Evolutionary conservation across 2,329 filamentous ascomycete genomes (phyloP), one percentile per base, ranked within the genome.

Genomic region (Fusarium sp.): DNA sequence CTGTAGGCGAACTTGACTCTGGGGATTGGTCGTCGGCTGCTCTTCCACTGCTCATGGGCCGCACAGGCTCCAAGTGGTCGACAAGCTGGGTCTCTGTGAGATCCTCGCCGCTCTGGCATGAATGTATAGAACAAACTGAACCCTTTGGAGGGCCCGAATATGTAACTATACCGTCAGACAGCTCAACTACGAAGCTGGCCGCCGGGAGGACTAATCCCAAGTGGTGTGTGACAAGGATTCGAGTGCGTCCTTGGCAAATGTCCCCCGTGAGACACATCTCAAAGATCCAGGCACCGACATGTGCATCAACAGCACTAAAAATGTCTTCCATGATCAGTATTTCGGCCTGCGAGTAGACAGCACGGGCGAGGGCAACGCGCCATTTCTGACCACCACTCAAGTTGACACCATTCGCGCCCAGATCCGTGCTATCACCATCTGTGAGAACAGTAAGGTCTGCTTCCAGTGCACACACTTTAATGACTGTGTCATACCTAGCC

Each of bases 371-470:
- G 0, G 93, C 94, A 30, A 96, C 88, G 58, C 94, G 89, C 92
- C 93, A 95, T 78, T 93, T 91, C 81, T 97, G 94, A 0, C 94
- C 94, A 71, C 94, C 94, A 72, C 92, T 94, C 10, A 97, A 84
- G 76, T 95, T 95, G 77, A 96, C 93, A 6, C 94, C 94, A 70
- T 95, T 95, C 1, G 93, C 92, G 9, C 94, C 94, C 62, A 97
- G 93, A 76, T 95, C 93, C 0, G 94, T 97, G 41, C 88, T 82
- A 75, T 96, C 93, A 2, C 94, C 93, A 77, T 95, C 92, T 0
- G 88, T 84, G 6, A 97, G 87, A 85, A 94, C 93, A 11, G 91
- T 88, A 27, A 97, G 84, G 76, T 97, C 94, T 78, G 94, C 93
- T 52, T 88, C 87, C 27, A 97, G 80, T 0, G 93, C 93, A 71